A percentile compares a stretch with the other conserved stretches of the same genome.
phyloP scores from a whole-genome alignment of 129 eudicot genomes.

The Heracleum sosnowskyi region DNA sequence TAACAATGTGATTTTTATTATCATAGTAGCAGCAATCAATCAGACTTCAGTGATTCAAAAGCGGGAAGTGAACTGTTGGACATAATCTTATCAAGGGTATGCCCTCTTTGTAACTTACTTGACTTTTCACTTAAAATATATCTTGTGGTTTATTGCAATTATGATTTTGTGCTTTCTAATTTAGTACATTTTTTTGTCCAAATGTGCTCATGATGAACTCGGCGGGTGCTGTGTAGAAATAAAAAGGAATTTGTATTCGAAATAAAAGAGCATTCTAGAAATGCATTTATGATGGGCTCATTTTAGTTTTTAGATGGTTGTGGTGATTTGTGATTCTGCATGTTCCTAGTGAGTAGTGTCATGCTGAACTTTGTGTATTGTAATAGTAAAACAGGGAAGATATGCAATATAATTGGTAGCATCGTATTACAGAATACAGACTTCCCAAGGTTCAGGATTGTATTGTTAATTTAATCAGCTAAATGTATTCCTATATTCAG shows the following conservation, averaged over 20 bases:
- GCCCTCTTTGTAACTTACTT: slow-evolving; percentile 7
- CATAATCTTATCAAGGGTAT: slow-evolving; percentile 75
- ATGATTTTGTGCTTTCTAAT: background rate
- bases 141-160: background rate
- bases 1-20: background rate
- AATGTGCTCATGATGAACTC: background rate
- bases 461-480: background rate
- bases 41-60: slow-evolving; percentile 59
- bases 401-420: background rate
- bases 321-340: background rate
- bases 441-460: background rate
- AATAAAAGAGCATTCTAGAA: background rate
- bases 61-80: slow-evolving; percentile 87
- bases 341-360: background rate
- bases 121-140: background rate
- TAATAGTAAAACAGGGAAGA: background rate
- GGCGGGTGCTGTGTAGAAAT: no score
- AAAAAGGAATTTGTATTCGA: background rate
- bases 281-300: background rate
- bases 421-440: background rate
- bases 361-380: background rate
- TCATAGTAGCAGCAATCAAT: slow-evolving; percentile 39
- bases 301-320: background rate
- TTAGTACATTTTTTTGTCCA: background rate
- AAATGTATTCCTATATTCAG: background rate